Conservation (phyloP, 169 alveolate genomes). For the Blepharisma undulans region DNA sequence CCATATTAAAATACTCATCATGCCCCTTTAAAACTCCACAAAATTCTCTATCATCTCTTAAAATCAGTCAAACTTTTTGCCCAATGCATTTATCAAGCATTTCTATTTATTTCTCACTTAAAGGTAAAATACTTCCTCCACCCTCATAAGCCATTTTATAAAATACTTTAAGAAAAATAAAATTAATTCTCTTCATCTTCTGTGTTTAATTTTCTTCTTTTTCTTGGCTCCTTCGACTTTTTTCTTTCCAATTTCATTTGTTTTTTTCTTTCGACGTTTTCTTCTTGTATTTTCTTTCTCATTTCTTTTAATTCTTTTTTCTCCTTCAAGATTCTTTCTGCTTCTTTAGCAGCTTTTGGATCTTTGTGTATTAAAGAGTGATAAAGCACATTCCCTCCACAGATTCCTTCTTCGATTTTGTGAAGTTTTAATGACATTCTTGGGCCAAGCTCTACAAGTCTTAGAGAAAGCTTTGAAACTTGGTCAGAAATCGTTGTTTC, state of each 20-base stretch:
- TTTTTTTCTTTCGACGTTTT: slow-evolving; percentile 67
- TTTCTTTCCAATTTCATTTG: background rate
- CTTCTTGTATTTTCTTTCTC: slow-evolving; percentile 65
- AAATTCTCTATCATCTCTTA: slow-evolving; percentile 71
- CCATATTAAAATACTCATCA: slow-evolving; percentile 65
- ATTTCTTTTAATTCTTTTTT: slow-evolving; percentile 65
- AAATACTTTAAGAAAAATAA: background rate
- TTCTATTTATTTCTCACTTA: slow-evolving; percentile 40
- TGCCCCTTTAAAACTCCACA: slow-evolving; percentile 72
- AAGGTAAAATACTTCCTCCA: slow-evolving; percentile 25
- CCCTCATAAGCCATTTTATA: slow-evolving; percentile 43
- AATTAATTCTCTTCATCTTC: background rate
- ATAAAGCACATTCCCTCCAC: slow-evolving; percentile 77
- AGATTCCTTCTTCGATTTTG: slow-evolving; percentile 83
- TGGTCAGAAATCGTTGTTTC: slow-evolving; percentile 74
- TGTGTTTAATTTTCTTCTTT: background rate
- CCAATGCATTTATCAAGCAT: slow-evolving; percentile 74
- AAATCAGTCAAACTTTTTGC: slow-evolving; percentile 63
- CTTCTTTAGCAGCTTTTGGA: slow-evolving; percentile 58
- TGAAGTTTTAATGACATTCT: slow-evolving; percentile 63
- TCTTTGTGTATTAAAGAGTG: slow-evolving; percentile 65
- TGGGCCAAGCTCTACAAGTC: slow-evolving; percentile 82
- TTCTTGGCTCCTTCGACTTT: background rate
- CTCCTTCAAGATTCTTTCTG: slow-evolving; percentile 46
- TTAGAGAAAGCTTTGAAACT: slow-evolving; percentile 64